These are phyloP conservation scores for Myxozyma kluyveri DNA, from an alignment of 805 yeast species.

Conservation along the genomic window DNA sequence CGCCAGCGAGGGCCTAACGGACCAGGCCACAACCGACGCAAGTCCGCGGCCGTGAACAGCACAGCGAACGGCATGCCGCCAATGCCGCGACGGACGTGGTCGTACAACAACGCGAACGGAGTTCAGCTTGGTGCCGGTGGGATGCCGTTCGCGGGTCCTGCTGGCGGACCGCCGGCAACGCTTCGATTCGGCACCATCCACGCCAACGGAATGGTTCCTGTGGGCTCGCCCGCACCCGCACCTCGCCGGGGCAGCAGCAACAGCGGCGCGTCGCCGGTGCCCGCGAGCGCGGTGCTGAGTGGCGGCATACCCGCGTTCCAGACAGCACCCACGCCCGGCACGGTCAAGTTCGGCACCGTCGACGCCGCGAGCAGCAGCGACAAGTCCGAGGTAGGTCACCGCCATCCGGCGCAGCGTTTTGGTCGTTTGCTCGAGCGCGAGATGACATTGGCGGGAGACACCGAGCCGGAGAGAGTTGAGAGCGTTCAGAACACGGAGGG, in stretches of 20 bases:
- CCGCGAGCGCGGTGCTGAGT: slow-evolving; percentile 17
- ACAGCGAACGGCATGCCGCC: slow-evolving; percentile 2
- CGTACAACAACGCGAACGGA: slow-evolving; percentile 6
- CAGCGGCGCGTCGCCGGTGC: slow-evolving; percentile 19
- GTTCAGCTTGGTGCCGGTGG: slow-evolving; percentile 11
- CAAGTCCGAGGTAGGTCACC: no score
- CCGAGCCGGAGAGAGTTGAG: no score
- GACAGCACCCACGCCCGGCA: slow-evolving; percentile 8
- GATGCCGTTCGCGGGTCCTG: background rate
- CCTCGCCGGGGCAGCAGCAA: no score
- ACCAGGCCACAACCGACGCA: slow-evolving; percentile 12
- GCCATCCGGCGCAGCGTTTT: no score
- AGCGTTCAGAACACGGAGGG: background rate
- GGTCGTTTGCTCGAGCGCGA: no score
- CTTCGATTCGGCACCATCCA: slow-evolving; percentile 29
- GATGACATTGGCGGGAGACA: no score
- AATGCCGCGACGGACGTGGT: slow-evolving; percentile 13
- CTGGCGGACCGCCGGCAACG: slow-evolving; percentile 7
- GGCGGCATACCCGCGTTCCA: slow-evolving; percentile 22
- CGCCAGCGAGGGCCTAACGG: background rate
- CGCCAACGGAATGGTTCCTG: slow-evolving; percentile 3
- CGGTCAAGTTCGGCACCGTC: slow-evolving; percentile 19
- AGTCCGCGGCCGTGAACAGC: slow-evolving; percentile 17
- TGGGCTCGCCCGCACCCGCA: no score
- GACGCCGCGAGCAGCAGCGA: no score